phyloP scores from a whole-genome alignment of 2,329 filamentous ascomycete species.

The Pestalotiopsis fici region DNA sequence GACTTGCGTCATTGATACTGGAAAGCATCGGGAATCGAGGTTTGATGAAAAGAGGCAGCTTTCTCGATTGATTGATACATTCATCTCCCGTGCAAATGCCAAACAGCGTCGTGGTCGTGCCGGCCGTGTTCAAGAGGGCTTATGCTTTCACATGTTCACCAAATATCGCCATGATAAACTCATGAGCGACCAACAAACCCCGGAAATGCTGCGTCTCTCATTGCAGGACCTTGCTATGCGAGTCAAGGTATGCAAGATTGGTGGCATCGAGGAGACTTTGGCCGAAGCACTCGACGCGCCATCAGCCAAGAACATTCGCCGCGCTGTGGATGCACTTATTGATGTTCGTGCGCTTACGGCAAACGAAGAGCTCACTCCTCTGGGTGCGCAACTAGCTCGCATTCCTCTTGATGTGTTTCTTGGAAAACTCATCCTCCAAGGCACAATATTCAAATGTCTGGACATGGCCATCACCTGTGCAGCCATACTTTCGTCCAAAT shows the following conservation, averaged over 20 bases:
- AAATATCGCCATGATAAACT: slow-evolving; percentile 81
- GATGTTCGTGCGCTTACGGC: slow-evolving; percentile 88
- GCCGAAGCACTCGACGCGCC: slow-evolving; percentile 88
- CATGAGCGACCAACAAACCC: slow-evolving; percentile 91
- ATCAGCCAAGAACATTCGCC: slow-evolving; percentile 86
- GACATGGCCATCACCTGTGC: slow-evolving; percentile 92
- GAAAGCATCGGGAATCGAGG: slow-evolving; percentile 96
- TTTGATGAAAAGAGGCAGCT: slow-evolving; percentile 93
- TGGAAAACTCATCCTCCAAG: slow-evolving; percentile 87
- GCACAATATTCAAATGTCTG: slow-evolving; percentile 84
- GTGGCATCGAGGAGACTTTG: slow-evolving; percentile 88
- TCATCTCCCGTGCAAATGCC: slow-evolving; percentile 93
- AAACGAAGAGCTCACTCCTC: slow-evolving; percentile 79
- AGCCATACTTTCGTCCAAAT: slow-evolving; percentile 91
- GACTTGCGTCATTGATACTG: slow-evolving; percentile 93
- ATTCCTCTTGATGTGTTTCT: slow-evolving; percentile 92
- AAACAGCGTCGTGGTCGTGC: slow-evolving; percentile 93
- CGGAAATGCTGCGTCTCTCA: slow-evolving; percentile 92
- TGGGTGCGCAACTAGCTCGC: slow-evolving; percentile 84
- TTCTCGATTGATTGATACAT: slow-evolving; percentile 87
- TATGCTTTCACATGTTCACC: slow-evolving; percentile 96
- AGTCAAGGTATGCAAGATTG: slow-evolving; percentile 96
- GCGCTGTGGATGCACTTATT: slow-evolving; percentile 88
- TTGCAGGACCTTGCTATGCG: slow-evolving; percentile 93
- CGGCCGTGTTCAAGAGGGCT: slow-evolving; percentile 89